Conservation (phyloP, 495 filamentous ascomycete species). For the Cairneyella variabilis region DNA sequence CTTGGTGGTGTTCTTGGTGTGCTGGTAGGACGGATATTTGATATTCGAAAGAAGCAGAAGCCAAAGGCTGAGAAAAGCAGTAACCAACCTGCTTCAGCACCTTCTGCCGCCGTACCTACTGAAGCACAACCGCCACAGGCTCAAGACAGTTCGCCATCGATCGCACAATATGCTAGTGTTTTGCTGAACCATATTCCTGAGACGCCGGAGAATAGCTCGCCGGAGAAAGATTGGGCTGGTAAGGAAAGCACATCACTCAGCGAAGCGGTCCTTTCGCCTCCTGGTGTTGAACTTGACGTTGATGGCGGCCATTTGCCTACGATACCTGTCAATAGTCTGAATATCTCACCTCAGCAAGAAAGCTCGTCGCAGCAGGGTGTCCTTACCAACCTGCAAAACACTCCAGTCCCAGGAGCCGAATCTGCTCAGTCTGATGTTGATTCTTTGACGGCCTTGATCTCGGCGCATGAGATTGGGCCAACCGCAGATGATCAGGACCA, state of each 20-base stretch:
- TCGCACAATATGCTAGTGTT: constrained; percentile 1
- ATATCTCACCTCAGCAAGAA: background rate
- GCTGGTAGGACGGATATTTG: constrained; percentile 60
- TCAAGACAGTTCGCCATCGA: background rate
- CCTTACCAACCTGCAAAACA: no score
- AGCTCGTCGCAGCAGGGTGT: background rate
- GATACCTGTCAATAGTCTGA: background rate
- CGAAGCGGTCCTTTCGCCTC: constrained; percentile 3
- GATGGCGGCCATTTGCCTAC: background rate
- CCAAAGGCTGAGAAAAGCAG: constrained; percentile 16
- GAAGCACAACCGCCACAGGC: background rate
- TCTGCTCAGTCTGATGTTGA: constrained; percentile 17
- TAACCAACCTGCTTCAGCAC: background rate
- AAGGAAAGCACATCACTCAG: constrained; percentile 4
- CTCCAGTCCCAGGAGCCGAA: background rate
- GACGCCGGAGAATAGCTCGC: background rate
- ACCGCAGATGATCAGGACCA: background rate
- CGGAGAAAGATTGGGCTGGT: constrained; percentile 13
- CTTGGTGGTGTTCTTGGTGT: constrained; percentile 75
- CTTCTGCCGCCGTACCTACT: background rate
- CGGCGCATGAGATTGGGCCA: constrained; percentile 5
- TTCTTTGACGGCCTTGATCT: constrained; percentile 12
- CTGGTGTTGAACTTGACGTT: constrained; percentile 10
- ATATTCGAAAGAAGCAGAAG: constrained; percentile 44
- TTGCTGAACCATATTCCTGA: constrained; percentile 12